Evolutionary conservation across 2,329 filamentous ascomycete genomes (phyloP).

Genomic region (Cordyceps tenuipes): DNA sequence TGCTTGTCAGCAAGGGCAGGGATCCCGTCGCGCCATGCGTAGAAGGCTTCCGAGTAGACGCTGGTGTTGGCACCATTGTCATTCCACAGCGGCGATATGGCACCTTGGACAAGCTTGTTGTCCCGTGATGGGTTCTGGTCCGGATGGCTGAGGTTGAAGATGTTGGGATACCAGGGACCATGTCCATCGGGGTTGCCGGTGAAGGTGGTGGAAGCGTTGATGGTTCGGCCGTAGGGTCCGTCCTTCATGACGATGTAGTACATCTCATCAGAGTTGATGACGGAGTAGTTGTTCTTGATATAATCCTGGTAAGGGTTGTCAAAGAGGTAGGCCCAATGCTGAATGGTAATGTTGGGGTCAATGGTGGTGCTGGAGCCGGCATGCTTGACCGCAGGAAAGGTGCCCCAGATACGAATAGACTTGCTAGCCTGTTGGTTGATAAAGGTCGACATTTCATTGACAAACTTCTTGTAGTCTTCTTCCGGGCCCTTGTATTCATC

Average conservation of each 20-base stretch:
- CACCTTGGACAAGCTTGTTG: constrained; percentile 14
- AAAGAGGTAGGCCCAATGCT: constrained; percentile 28
- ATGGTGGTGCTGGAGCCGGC: constrained; percentile 13
- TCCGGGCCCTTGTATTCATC: constrained; percentile 44
- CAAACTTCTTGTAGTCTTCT: constrained; percentile 40
- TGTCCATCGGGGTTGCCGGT: constrained; percentile 19
- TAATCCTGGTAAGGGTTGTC: constrained; percentile 17
- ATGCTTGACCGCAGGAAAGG: constrained; percentile 21
- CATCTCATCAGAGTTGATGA: constrained; percentile 20
- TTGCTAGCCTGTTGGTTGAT: constrained; percentile 36
- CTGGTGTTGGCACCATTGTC: constrained; percentile 19
- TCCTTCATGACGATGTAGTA: constrained; percentile 19
- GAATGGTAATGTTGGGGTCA: constrained; percentile 17
- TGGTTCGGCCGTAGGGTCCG: constrained; percentile 37
- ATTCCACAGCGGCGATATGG: constrained; percentile 20
- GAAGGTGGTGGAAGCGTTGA: constrained; percentile 34
- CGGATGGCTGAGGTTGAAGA: constrained; percentile 17
- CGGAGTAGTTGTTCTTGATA: constrained; percentile 17
- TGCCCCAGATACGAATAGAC: constrained; percentile 43
- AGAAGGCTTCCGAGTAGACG: constrained; percentile 19
- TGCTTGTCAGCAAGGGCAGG: constrained; percentile 20
- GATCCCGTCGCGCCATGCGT: constrained; percentile 19
- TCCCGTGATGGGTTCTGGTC: constrained; percentile 15
- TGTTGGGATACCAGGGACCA: constrained; percentile 16
- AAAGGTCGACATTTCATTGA: constrained; percentile 35